Base-by-base conservation (phyloP, 2,329 filamentous ascomycete genomes). In the Epichloe festucae region DNA sequence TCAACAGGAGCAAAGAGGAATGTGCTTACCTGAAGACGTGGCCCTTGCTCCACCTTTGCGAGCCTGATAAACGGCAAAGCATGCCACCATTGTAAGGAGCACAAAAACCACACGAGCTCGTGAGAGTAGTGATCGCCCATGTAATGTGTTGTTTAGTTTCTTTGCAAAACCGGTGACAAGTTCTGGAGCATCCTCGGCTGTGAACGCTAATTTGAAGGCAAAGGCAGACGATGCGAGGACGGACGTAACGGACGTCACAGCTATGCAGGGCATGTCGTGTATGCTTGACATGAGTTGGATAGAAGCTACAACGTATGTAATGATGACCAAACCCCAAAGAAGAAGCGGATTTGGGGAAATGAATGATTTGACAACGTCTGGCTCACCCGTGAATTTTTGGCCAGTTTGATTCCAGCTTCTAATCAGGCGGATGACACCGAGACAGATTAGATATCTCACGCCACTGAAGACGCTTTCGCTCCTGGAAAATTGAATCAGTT, bases 381-480 rank as follows among this genome's bases (percentile, higher is more conserved):
- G 81, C 40, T 84, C 85, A n/a, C 90, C 90, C 1, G 93, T 85
- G 60, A 89, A 90, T 66, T 98, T 98, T 63, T 97, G 91, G 4
- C 93, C 93, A 0, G 93, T 97, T 66, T 97, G 93, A 62, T 97
- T 97, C 91, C 91, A 98, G 52, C 85, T 78, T 43, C 88, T 74
- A 39, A 82, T 71, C 2, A 95, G 60, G 38, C 90, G 79, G 50
- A 87, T 77, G 7, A 79, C 68, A 1, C 75, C 60, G 7, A 91
- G 72, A 0, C 86, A 71, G 35, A 75, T 59, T 5, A 67, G 27
- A 8, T 63, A 54, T 54, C 58, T 62, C 14, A 77, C 40, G 1
- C 63, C 56, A 7, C 64, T 62, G 5, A 62, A 47, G 0, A 64
- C 42, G 1, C 62, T 62, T 10, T 59, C 60, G 5, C 55, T 57